phyloP scores from a whole-genome alignment of 1,139 yeast genomes.

The Saccharomycopsis phalli region DNA sequence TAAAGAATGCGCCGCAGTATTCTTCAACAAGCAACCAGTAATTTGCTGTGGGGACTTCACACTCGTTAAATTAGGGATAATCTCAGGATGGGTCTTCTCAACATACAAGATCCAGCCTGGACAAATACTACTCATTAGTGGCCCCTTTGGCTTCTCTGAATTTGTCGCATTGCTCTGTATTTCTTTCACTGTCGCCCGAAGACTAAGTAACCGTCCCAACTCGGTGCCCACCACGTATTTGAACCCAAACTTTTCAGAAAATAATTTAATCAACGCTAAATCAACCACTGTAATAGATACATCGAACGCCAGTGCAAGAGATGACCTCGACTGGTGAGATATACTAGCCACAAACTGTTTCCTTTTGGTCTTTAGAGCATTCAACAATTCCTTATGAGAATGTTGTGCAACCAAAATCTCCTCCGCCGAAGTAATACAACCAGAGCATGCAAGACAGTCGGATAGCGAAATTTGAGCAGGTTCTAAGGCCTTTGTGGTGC shows the following conservation, averaged over 20 bases:
- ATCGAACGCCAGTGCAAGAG: slow-evolving; percentile 63
- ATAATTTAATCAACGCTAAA: slow-evolving; percentile 46
- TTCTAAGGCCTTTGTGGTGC: slow-evolving; percentile 44
- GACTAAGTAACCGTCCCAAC: slow-evolving; percentile 64
- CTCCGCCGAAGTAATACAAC: slow-evolving; percentile 95
- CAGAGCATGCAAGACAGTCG: slow-evolving; percentile 95
- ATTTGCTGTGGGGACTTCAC: slow-evolving; percentile 91
- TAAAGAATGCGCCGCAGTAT: slow-evolving; percentile 38
- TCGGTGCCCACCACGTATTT: slow-evolving; percentile 76
- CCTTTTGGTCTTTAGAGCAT: slow-evolving; percentile 38
- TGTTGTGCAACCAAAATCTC: slow-evolving; percentile 87
- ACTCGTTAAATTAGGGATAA: slow-evolving; percentile 46
- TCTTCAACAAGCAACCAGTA: slow-evolving; percentile 70
- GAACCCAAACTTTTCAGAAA: slow-evolving; percentile 58
- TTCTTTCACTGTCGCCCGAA: slow-evolving; percentile 50
- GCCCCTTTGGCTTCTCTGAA: slow-evolving; percentile 28
- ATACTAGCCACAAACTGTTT: slow-evolving; percentile 62
- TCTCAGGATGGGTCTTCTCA: slow-evolving; percentile 87
- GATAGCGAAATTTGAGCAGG: slow-evolving; percentile 85
- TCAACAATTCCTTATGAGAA: slow-evolving; percentile 69
- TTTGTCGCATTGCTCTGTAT: slow-evolving; percentile 23
- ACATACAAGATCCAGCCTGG: slow-evolving; percentile 98
- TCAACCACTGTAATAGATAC: slow-evolving; percentile 52
- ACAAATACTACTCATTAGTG: slow-evolving; percentile 59
- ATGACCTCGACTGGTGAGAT: slow-evolving; percentile 80